Percentiles rank a stretch among this genome's conserved stretches.
Evolutionary conservation across 2,329 filamentous ascomycete species (phyloP).

Genomic region (Pseudocercospora macadamiae): DNA sequence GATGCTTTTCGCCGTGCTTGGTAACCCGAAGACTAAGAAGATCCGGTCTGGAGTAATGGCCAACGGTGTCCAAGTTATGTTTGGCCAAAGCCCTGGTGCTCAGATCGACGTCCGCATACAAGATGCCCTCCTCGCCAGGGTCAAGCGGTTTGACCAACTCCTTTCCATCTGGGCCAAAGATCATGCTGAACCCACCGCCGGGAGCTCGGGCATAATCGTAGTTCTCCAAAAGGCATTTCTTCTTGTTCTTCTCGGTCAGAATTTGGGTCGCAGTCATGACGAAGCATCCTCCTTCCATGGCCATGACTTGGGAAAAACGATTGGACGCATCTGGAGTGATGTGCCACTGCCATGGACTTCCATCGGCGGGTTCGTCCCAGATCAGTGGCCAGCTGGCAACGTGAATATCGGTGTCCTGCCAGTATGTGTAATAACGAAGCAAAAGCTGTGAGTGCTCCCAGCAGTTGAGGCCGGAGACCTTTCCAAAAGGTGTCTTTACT

Average conservation of each 20-base stretch:
- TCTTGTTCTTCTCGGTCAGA: constrained; percentile 1
- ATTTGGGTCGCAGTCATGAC: background rate
- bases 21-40: constrained; percentile 10
- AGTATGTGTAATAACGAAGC: background rate
- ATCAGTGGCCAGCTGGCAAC: background rate
- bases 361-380: background rate
- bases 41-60: constrained; percentile 16
- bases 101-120: constrained; percentile 15
- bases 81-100: constrained; percentile 13
- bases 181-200: constrained; percentile 17
- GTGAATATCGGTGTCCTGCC: background rate
- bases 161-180: constrained; percentile 13
- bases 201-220: background rate
- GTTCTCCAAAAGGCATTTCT: background rate
- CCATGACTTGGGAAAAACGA: background rate
- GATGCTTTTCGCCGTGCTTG: background rate
- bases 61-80: constrained; percentile 16
- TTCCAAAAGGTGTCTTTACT: constrained; percentile 33
- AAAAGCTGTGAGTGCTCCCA: constrained; percentile 28
- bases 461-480: constrained; percentile 24
- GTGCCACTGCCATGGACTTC: background rate
- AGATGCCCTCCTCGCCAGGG: constrained; percentile 12
- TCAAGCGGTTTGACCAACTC: constrained; percentile 6
- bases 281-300: constrained; percentile 1
- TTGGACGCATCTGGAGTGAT: background rate